Conservation (phyloP, 768 basidiomycete genomes). For the Podaxis sp. region DNA sequence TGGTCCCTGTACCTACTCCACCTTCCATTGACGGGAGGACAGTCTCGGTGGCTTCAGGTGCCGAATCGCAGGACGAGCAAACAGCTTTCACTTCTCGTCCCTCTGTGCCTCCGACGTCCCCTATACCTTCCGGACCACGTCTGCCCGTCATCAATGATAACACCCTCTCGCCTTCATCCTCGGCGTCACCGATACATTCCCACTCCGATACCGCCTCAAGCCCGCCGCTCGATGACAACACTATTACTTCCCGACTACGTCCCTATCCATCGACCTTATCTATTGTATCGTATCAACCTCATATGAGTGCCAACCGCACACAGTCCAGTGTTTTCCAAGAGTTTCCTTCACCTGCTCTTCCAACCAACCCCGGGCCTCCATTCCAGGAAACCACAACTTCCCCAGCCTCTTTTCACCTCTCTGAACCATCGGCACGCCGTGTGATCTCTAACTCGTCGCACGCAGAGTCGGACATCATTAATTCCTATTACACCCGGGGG, state of each 20-base stretch:
- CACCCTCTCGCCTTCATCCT: neutral
- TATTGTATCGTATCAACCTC: constrained; percentile 7
- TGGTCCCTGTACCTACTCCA: constrained; percentile 1
- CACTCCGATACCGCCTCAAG: neutral
- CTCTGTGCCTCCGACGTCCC: neutral
- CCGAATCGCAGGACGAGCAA: constrained; percentile 3
- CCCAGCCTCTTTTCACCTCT: neutral
- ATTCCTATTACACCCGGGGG: constrained; percentile 5
- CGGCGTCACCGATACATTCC: neutral
- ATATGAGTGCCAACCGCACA: neutral
- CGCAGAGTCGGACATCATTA: constrained; percentile 10
- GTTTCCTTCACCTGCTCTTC: constrained; percentile 2
- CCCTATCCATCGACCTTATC: constrained; percentile 2
- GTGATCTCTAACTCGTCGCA: constrained; percentile 2
- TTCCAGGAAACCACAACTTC: constrained; percentile 7
- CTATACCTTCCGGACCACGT: neutral
- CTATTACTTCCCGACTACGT: neutral
- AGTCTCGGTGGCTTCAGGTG: neutral
- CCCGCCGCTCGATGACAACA: constrained; percentile 5
- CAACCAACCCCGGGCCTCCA: neutral
- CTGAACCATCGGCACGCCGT: neutral
- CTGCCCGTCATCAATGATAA: constrained; percentile 1
- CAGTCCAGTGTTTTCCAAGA: constrained; percentile 10
- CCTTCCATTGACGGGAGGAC: constrained; percentile 1
- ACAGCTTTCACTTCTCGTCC: neutral